phyloP scores from a whole-genome alignment of 257 asterid genomes.

The Przewalskia tangutica region DNA sequence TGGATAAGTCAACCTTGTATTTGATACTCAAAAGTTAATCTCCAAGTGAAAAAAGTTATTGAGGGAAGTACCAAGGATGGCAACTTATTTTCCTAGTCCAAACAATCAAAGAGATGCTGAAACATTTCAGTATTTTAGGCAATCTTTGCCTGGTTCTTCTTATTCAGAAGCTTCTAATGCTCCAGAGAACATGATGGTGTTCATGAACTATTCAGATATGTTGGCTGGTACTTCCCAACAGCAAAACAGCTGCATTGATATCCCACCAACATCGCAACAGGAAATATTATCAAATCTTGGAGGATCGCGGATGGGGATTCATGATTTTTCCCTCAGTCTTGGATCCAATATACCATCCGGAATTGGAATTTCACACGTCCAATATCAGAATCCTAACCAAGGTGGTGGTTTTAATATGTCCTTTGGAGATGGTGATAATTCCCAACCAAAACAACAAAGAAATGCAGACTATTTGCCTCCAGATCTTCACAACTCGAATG shows the following conservation, averaged over 20 bases:
- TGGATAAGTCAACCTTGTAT: neutral
- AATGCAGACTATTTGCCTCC: conserved; percentile 26
- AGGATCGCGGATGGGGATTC: conserved; percentile 27
- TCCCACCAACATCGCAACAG: conserved; percentile 28
- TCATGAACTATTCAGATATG: conserved; percentile 46
- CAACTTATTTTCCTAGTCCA: conserved; percentile 44
- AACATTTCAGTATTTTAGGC: conserved; percentile 47
- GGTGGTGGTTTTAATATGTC: conserved; percentile 25
- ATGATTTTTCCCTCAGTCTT: conserved; percentile 60
- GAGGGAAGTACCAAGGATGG: conserved; percentile 26
- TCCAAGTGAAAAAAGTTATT: neutral
- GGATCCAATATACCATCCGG: conserved; percentile 44
- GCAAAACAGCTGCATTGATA: conserved; percentile 22
- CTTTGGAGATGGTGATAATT: conserved; percentile 30
- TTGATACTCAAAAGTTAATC: neutral
- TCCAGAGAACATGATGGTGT: conserved; percentile 37
- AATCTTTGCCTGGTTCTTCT: conserved; percentile 39
- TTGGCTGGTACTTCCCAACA: conserved; percentile 27
- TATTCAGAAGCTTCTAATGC: conserved; percentile 41
- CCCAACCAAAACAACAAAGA: conserved; percentile 32
- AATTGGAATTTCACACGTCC: conserved; percentile 32
- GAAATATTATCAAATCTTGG: conserved; percentile 39
- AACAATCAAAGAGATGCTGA: conserved; percentile 44
- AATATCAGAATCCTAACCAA: conserved; percentile 27
- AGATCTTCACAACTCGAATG: conserved; percentile 18